Evolutionary conservation across 129 eudicot species (phyloP).

Genomic region (Mikania micrantha): DNA sequence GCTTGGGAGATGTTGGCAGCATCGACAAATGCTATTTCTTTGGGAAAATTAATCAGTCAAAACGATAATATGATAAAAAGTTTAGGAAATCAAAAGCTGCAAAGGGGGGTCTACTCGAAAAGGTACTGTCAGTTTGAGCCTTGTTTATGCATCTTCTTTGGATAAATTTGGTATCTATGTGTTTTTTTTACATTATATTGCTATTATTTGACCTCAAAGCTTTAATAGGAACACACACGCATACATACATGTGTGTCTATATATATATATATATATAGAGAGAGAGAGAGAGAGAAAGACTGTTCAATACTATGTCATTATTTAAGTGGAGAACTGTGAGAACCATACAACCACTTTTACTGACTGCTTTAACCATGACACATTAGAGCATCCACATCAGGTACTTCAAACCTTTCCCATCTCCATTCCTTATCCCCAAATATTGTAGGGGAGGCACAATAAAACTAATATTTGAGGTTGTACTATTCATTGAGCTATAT

Average conservation of each 20-base stretch:
- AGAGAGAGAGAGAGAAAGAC: too few species aligned
- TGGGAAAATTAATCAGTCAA: conserved; percentile 60
- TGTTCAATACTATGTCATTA: background rate
- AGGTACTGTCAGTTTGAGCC: conserved; percentile 35
- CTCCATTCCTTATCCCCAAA: too few species aligned
- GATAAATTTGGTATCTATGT: background rate
- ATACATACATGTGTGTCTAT: too few species aligned
- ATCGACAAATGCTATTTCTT: conserved; percentile 50
- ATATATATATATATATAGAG: background rate
- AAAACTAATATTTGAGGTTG: too few species aligned
- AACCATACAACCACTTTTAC: background rate
- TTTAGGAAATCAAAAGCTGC: conserved; percentile 18
- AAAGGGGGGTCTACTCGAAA: conserved; percentile 21
- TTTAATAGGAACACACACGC: background rate
- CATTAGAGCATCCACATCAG: too few species aligned
- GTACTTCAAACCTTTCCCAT: too few species aligned
- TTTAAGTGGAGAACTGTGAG: background rate
- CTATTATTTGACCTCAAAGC: background rate
- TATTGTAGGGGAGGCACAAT: too few species aligned
- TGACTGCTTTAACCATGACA: background rate
- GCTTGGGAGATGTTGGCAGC: conserved; percentile 72
- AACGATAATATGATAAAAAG: conserved; percentile 9
- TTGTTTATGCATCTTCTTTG: background rate
- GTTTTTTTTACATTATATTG: background rate
- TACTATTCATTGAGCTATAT: too few species aligned